These are phyloP conservation scores for Trichoderma lentiforme DNA, from an alignment of 2,329 filamentous ascomycete genomes.

Conservation along the genomic window DNA sequence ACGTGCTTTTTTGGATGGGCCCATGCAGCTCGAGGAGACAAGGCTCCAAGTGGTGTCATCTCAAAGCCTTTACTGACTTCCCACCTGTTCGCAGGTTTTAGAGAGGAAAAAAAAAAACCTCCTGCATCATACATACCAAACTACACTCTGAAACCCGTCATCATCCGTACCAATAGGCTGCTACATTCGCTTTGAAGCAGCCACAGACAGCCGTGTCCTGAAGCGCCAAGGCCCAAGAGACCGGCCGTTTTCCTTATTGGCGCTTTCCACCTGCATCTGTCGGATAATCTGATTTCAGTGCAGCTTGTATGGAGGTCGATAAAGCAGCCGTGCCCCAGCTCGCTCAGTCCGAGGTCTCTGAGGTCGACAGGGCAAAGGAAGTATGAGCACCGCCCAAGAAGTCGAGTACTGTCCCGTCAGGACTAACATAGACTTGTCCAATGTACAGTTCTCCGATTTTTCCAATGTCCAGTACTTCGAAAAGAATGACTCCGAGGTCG, in stretches of 20 bases:
- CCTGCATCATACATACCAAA: conserved; percentile 32
- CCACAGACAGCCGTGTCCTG: conserved; percentile 17
- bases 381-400: conserved; percentile 41
- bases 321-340: conserved; percentile 33
- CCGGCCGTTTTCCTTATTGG: conserved; percentile 19
- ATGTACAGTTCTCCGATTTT: conserved; percentile 43
- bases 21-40: conserved; percentile 13
- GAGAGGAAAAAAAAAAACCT: conserved; percentile 31
- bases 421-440: conserved; percentile 37
- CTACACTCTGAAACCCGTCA: conserved; percentile 12
- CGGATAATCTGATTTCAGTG: conserved; percentile 32
- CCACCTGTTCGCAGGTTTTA: conserved; percentile 32
- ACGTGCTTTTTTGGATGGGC: conserved; percentile 17
- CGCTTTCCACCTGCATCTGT: conserved; percentile 30
- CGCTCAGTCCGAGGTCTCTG: conserved; percentile 26
- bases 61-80: conserved; percentile 32
- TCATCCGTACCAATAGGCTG: conserved; percentile 18
- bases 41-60: conserved; percentile 19
- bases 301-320: conserved; percentile 33
- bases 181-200: conserved; percentile 15
- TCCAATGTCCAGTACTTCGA: conserved; percentile 42
- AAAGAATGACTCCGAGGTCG: conserved; percentile 30
- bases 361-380: conserved; percentile 32
- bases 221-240: conserved; percentile 22
- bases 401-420: conserved; percentile 40